A percentile compares a stretch with the other conserved stretches of the same genome.
phyloP scores from a whole-genome alignment of 2,329 filamentous ascomycete genomes.

The Neobulgaria alba region DNA sequence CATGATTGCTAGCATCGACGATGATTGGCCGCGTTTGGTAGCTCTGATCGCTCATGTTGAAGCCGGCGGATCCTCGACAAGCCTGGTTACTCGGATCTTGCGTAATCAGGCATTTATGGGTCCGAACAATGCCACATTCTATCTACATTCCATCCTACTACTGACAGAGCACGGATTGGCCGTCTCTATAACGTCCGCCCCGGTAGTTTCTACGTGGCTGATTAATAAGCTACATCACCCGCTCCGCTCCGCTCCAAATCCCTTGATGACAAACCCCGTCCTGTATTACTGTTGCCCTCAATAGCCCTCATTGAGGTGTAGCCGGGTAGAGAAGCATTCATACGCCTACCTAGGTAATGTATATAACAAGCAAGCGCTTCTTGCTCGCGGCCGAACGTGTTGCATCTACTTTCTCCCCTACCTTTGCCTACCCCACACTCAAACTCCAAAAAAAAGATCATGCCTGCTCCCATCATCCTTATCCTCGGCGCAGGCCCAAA shows the following conservation, averaged over 20 bases:
- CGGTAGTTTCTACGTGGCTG: background rate
- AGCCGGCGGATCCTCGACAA: too few relatives aligned
- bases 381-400: background rate
- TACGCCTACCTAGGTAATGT: background rate
- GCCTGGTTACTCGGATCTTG: too few relatives aligned
- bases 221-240: background rate
- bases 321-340: background rate
- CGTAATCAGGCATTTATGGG: too few relatives aligned
- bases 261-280: background rate
- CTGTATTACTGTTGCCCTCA: background rate
- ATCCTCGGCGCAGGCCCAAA: slow-evolving; percentile 37
- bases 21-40: background rate
- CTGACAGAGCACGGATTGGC: background rate
- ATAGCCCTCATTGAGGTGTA: background rate
- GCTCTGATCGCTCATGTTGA: too few relatives aligned
- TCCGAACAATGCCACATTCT: background rate
- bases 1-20: background rate
- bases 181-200: background rate
- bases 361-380: background rate
- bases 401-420: background rate
- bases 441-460: background rate
- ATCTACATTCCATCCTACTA: background rate
- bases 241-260: background rate
- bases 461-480: slow-evolving; percentile 24
- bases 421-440: background rate